Evolutionary conservation across 257 asterid genomes (phyloP), one percentile per base, ranked within the genome.

Genomic region (Anisodus acutangulus): DNA sequence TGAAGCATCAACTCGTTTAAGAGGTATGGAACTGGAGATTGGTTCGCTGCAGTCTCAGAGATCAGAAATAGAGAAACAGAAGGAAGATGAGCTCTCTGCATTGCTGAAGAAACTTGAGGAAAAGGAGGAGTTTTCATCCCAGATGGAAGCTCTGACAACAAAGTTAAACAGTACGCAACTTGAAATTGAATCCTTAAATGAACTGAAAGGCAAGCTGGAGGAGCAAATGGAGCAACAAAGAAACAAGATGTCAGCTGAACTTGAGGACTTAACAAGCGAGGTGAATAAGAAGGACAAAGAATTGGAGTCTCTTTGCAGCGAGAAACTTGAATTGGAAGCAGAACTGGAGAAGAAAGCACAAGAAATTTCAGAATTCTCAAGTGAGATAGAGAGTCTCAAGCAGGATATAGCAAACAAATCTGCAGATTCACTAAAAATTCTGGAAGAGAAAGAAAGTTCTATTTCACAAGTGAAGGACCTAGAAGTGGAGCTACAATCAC

Each of bases 11-110:
- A 82, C 90, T 83, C 95, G 88, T 3, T 6, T 86, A 67, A 93
- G 91, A 88, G 97, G 92, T 66, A 87, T 95, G 88, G 98, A 94
- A 82, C 84, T 85, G 83, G 93, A 92, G 86, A 93, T 95, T 26
- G 92, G 89, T 87, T 87, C 93, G 16, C 87, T 87, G 45, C 94
- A 88, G 86, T 66, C 85, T 41, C 94, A 88, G 80, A 94, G 87
- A 84, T 84, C 84, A 85, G 98, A 93, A 59, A 70, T 88, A 16
- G 97, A 93, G 88, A 90, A 86, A 87, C 94, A 91, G 86, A 94
- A 90, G 86, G 89, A 86, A 74, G 91, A 86, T 19, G 93, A 91
- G 88, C 86, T 94, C 63, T 85, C 97, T 85, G 90, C 89, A 31
- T 88, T 93, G 82, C 82, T 90, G 79, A 87, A 88, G 58, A 88